Percentiles rank a stretch among this genome's conserved stretches.
Conservation (phyloP, 2,329 filamentous ascomycete genomes). For the Pseudogymnoascus sp. region DNA sequence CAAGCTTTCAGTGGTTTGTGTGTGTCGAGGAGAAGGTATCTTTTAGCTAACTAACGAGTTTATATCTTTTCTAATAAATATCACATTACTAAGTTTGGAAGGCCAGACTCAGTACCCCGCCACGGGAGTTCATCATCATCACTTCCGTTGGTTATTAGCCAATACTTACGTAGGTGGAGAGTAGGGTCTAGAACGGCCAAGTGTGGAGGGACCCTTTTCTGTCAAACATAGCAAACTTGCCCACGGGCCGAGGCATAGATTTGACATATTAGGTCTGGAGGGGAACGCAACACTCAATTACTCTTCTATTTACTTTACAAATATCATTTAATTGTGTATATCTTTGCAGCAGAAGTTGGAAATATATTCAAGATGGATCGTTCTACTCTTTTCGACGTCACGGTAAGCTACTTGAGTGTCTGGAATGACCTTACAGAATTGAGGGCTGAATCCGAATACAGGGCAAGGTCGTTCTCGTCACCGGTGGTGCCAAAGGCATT, state of each 20-base stretch:
- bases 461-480: constrained; percentile 53
- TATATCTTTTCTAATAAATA: neutral
- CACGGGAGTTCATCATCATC: neutral
- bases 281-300: neutral
- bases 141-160: neutral
- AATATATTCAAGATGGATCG: constrained; percentile 42
- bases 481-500: constrained; percentile 55
- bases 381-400: constrained; percentile 50
- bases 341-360: neutral
- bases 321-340: constrained; percentile 1
- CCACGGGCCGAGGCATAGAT: constrained; percentile 6
- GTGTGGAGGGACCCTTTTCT: neutral
- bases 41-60: neutral
- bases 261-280: neutral
- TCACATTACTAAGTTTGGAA: neutral
- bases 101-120: neutral
- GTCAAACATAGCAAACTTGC: constrained; percentile 1
- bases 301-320: neutral
- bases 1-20: neutral
- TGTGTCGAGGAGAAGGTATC: neutral
- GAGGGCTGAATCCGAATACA: constrained; percentile 12
- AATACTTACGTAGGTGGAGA: constrained; percentile 8
- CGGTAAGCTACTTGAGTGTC: constrained; percentile 36
- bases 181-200: neutral
- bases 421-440: neutral